These are phyloP conservation scores for Ambrosiella cleistominuta DNA, from an alignment of 2,329 filamentous ascomycete genomes.

Conservation along the genomic window DNA sequence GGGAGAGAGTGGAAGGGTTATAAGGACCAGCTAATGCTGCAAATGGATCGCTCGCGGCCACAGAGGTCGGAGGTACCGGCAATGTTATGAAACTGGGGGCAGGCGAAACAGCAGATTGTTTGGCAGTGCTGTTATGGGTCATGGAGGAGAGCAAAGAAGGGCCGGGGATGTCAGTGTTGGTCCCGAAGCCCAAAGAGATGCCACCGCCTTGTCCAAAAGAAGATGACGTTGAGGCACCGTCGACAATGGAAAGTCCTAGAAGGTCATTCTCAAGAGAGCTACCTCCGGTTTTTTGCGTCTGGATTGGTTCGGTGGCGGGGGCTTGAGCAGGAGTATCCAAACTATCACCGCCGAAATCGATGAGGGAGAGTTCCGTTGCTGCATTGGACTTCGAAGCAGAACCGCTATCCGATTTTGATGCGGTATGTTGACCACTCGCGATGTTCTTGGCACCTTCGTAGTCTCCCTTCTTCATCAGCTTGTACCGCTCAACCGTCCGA, in stretches of 20 bases:
- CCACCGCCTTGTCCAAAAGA: conserved; percentile 58
- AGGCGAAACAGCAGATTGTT: conserved; percentile 21
- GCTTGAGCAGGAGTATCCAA: conserved; percentile 32
- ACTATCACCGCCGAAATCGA: conserved; percentile 60
- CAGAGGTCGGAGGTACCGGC: conserved; percentile 20
- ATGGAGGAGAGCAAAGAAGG: conserved; percentile 47
- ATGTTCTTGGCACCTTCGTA: conserved; percentile 68
- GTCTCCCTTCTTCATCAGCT: conserved; percentile 89
- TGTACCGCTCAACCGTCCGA: conserved; percentile 86
- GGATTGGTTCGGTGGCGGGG: conserved; percentile 18
- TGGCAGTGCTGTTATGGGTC: conserved; percentile 41
- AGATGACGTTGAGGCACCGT: conserved; percentile 24
- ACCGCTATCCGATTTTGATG: neutral
- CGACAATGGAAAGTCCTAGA: conserved; percentile 67
- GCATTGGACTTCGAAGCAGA: conserved; percentile 28
- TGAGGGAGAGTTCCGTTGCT: conserved; percentile 67
- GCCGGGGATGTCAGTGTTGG: conserved; percentile 48
- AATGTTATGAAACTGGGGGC: conserved; percentile 32
- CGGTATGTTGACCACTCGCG: conserved; percentile 51
- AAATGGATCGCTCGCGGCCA: conserved; percentile 29
- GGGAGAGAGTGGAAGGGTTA: conserved; percentile 15
- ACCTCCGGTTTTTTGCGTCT: conserved; percentile 30
- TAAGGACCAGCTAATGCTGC: conserved; percentile 25
- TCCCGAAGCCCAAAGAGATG: conserved; percentile 66
- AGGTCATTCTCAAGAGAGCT: conserved; percentile 65